phyloP scores from a whole-genome alignment of 257 asterid species.

The Fraxinus excelsior region DNA sequence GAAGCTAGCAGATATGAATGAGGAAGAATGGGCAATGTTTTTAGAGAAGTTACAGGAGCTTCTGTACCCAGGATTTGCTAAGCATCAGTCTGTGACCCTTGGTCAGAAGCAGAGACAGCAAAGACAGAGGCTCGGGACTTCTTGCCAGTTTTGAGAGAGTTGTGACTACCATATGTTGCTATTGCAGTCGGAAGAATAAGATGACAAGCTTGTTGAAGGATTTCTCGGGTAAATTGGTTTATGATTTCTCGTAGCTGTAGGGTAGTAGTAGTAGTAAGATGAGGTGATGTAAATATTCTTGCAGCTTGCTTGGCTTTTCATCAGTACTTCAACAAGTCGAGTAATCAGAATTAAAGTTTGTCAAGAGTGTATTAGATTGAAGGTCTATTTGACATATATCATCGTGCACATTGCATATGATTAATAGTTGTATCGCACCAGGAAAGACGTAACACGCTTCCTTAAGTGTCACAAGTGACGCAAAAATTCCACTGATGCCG shows the following conservation, averaged over 20 bases:
- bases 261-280: constrained; percentile 25
- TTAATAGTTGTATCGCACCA: background rate
- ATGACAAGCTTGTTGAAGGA: constrained; percentile 38
- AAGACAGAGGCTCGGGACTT: constrained; percentile 94
- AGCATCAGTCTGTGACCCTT: constrained; percentile 51
- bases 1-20: constrained; percentile 84
- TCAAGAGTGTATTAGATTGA: too few relatives aligned
- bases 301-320: too few relatives aligned
- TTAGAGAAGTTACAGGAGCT: constrained; percentile 80
- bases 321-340: too few relatives aligned
- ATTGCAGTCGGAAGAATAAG: constrained; percentile 38
- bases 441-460: background rate
- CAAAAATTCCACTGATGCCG: background rate
- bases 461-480: background rate
- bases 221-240: constrained; percentile 40
- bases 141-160: constrained; percentile 93
- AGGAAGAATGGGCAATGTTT: constrained; percentile 77
- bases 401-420: too few relatives aligned
- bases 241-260: constrained; percentile 24
- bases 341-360: too few relatives aligned
- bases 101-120: constrained; percentile 82
- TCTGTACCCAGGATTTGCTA: constrained; percentile 68
- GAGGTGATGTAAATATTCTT: constrained; percentile 52
- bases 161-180: constrained; percentile 25
- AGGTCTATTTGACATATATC: too few relatives aligned